These are phyloP conservation scores for Eustoma russellianum DNA, from an alignment of 257 asterid species.

Conservation along the genomic window DNA sequence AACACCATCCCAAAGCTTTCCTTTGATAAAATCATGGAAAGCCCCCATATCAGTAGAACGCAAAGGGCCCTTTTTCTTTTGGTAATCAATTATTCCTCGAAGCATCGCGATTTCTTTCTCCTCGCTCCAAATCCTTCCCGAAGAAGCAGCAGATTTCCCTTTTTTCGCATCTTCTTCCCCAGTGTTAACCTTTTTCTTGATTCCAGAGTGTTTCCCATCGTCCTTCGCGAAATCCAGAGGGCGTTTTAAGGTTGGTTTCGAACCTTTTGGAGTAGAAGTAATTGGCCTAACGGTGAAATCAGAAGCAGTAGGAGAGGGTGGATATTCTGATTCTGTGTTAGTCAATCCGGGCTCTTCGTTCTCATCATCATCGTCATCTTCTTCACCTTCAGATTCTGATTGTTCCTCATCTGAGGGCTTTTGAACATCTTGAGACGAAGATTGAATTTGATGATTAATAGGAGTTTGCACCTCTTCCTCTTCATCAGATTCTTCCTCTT, in stretches of 20 bases:
- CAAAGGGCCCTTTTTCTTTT: constrained; percentile 21
- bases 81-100: constrained; percentile 39
- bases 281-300: constrained; percentile 31
- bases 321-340: constrained; percentile 12
- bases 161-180: constrained; percentile 8
- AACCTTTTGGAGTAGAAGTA: not conserved
- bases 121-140: constrained; percentile 39
- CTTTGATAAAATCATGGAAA: constrained; percentile 31
- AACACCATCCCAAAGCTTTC: constrained; percentile 24
- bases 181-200: constrained; percentile 18
- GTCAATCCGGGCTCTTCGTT: constrained; percentile 14
- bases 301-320: constrained; percentile 26
- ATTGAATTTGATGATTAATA: not conserved
- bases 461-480: constrained; percentile 6
- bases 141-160: constrained; percentile 7
- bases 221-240: not conserved
- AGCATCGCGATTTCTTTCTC: constrained; percentile 43
- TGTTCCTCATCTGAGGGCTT: not conserved
- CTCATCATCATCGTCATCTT: constrained; percentile 4
- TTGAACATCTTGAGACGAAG: not conserved
- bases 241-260: constrained; percentile 19
- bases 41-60: too few relatives aligned
- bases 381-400: not conserved
- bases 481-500: constrained; percentile 6
- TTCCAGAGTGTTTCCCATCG: constrained; percentile 2